Percentiles rank a stretch among this genome's conserved stretches.
phyloP scores from a whole-genome alignment of 257 asterid species.

The Linaria vulgaris region DNA sequence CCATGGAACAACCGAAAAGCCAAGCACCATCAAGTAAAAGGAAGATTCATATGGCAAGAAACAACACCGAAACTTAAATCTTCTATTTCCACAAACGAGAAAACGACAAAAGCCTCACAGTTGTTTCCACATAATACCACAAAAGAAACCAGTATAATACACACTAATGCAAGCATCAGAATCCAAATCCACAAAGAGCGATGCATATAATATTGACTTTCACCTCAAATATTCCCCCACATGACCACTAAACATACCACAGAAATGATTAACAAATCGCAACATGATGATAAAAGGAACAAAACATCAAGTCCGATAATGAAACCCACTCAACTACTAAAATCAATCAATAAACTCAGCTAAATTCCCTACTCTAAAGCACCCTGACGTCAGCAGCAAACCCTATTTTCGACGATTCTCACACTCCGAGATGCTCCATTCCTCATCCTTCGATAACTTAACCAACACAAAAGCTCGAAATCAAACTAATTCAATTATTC shows the following conservation, averaged over 20 bases:
- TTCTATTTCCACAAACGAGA: background rate
- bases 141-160: conserved; percentile 37
- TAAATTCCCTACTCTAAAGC: conserved; percentile 38
- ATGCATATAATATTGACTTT: conserved; percentile 35
- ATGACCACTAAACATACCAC: conserved; percentile 38
- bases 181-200: conserved; percentile 39
- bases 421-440: background rate
- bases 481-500: conserved; percentile 13
- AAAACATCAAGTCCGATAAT: conserved; percentile 45
- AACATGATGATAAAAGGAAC: conserved; percentile 44
- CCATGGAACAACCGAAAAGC: conserved; percentile 28
- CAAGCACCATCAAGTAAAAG: conserved; percentile 34
- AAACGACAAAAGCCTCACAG: conserved; percentile 31
- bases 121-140: conserved; percentile 37
- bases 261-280: conserved; percentile 30
- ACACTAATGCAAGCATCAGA: conserved; percentile 55
- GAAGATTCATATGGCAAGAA: conserved; percentile 55
- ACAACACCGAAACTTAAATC: conserved; percentile 32
- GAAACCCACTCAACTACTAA: conserved; percentile 36
- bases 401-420: conserved; percentile 11
- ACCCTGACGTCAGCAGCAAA: conserved; percentile 29
- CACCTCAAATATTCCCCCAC: conserved; percentile 46
- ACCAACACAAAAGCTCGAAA: conserved; percentile 7
- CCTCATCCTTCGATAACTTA: conserved; percentile 1
- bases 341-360: conserved; percentile 36